Percentiles rank a stretch among this genome's conserved stretches.
Evolutionary conservation across 305 asterid species (phyloP).

Genomic region (Plantago coronopus): DNA sequence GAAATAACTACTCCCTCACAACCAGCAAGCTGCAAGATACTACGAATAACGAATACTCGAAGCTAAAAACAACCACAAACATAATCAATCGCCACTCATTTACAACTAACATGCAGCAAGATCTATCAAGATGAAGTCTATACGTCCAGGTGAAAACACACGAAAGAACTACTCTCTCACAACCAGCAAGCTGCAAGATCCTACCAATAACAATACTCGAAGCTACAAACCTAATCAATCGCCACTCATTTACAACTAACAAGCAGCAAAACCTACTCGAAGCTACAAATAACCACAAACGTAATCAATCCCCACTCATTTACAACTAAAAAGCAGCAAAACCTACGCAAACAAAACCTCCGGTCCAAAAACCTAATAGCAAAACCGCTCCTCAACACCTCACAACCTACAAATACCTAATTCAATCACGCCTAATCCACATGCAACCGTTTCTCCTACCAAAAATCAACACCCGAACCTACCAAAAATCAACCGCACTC

Average conservation of each 20-base stretch:
- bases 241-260: neutral
- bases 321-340: slow-evolving; percentile 4
- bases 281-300: no score
- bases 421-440: neutral
- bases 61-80: no score
- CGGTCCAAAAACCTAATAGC: no score
- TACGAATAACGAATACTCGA: no score
- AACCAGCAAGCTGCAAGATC: slow-evolving; percentile 1
- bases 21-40: neutral
- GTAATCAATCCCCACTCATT: neutral
- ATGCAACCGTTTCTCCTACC: neutral
- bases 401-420: no score
- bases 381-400: no score
- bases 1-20: neutral
- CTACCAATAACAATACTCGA: no score
- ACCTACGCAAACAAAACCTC: no score
- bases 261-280: neutral
- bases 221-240: no score
- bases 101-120: slow-evolving; percentile 4
- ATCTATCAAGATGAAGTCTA: no score
- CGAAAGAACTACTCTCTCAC: neutral
- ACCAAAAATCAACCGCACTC: neutral
- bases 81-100: neutral
- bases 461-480: neutral
- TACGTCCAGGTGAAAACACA: no score